A percentile compares a stretch with the other conserved stretches of the same genome.
These are phyloP conservation scores for Datura wrightii DNA, from an alignment of 257 asterid species.

Conservation along the genomic window DNA sequence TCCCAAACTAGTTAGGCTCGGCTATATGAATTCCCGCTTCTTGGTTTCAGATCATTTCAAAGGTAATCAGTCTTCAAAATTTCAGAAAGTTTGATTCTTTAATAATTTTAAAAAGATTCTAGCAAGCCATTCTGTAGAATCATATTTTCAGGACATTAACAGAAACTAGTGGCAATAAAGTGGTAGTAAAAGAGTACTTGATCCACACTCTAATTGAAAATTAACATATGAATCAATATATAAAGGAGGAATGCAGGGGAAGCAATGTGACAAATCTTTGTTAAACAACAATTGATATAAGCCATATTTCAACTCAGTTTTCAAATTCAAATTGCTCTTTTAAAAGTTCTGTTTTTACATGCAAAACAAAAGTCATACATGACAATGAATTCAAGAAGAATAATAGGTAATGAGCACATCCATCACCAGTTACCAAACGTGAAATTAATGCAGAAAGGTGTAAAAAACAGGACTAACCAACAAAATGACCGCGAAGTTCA, in stretches of 20 bases:
- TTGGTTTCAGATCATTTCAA: not conserved
- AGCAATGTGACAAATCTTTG: not conserved
- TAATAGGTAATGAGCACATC: not conserved
- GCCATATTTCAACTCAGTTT: not conserved
- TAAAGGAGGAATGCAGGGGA: not conserved
- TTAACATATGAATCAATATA: no score
- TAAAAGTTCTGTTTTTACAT: not conserved
- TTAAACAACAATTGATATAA: not conserved
- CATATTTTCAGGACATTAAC: not conserved
- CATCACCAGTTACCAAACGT: not conserved
- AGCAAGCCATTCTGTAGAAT: not conserved
- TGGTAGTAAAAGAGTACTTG: not conserved
- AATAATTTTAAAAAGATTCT: not conserved
- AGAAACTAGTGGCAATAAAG: not conserved
- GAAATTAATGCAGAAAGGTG: not conserved
- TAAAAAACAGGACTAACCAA: constrained; percentile 54
- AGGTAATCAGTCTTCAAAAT: no score
- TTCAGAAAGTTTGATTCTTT: not conserved
- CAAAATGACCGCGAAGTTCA: constrained; percentile 97
- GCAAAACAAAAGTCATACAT: not conserved
- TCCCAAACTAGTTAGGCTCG: not conserved
- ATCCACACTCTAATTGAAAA: no score
- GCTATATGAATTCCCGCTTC: not conserved
- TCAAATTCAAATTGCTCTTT: not conserved
- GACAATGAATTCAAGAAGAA: not conserved